Base-by-base conservation (phyloP, 306 rosid species). In the Cyclanthera cordifolia region DNA sequence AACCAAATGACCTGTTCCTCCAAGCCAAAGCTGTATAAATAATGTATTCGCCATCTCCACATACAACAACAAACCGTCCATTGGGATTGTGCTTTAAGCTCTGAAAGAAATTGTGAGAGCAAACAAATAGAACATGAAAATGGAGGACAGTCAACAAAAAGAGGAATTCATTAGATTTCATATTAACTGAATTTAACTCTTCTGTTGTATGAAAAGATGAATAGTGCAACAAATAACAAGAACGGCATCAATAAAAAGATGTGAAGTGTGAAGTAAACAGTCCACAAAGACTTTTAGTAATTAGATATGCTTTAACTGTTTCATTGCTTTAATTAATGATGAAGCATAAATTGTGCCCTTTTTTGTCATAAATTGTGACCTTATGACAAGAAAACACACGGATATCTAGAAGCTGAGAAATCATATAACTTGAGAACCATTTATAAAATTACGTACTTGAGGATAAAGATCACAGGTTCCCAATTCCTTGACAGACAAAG, bases 391-490 rank as follows among this genome's bases (percentile, higher is more conserved):
- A 37, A 8, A 37, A 37, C 43, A 37, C 43, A 37, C 2, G 11
- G 15, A 19, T 21, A 30, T 30, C 30, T 43, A 60, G 5, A 69
- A 32, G 16, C 52, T 41, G 47, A 17, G 66, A 45, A 47, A 37
- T 27, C 67, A 37, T 25, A 37, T 23, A 20, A 19, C 20, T 39
- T 34, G 9, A 28, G 24, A 25, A 21, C 2, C 57, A 46, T 72
- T n/a, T 28, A 7, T 27, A 37, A 37, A 76, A 45, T 45, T 41
- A 34, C 83, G 85, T 81, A 90, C 97, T 79, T 90, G 99, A 45
- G 97, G 99, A 76, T 90, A 94, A 77, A 94, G 97, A 80, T 94
- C 95, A 79, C 99, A 94, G 69, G 90, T 89, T 72, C 97, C 99
- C 87, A 93, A 74, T 79, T 93, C 99, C 88, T 87, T 93, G 71